Base-by-base conservation (phyloP, 2,329 filamentous ascomycete species). In the Aspergillus ibericus region DNA sequence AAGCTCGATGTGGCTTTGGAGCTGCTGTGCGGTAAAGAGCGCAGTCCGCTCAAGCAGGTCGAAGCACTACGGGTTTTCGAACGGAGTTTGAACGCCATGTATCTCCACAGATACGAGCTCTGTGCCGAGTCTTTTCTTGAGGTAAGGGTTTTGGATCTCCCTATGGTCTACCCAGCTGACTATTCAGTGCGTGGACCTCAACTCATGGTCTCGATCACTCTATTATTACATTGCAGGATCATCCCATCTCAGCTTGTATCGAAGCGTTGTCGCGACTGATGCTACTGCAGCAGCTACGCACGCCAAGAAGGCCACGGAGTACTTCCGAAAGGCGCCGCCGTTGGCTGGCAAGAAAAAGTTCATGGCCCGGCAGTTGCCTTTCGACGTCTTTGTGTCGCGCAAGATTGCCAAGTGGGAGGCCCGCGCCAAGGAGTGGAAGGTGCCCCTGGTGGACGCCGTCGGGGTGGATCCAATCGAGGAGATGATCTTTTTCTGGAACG, bases 401-500 rank as follows among this genome's bases (percentile, higher is more conserved):
- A 98, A 96, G 78, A 77, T 98, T 13, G 82, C 86, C 55, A 96
- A 96, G 74, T 97, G 93, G 93, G 89, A 96, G 68, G 85, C 87
- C 29, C 83, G 92, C 20, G 87, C 90, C 4, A 88, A 88, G 69
- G 80, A 83, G 47, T 84, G 87, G 74, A 80, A 83, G 1, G 76
- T 91, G 32, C 84, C 88, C 49, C 80, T 97, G 3, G 83, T 89
- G 1, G 93, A 98, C 66, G 92, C 90, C 0, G 82, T 96, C 8
- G 92, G 92, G 0, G 82, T 91, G 3, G 90, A 88, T 59, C 95
- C 95, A 0, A 80, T 91, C 0, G 85, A 92, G 68, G 95, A 98
- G 78, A 96, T 98, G 89, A 88, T 90, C 12, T 96, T 93, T 73
- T 86, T 98, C 67, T 98, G 93, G 93, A 93, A 91, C 69, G 93